These are phyloP conservation scores for Zoysia matrella DNA, from an alignment of 202 grass and related monocot species.

Conservation along the genomic window DNA sequence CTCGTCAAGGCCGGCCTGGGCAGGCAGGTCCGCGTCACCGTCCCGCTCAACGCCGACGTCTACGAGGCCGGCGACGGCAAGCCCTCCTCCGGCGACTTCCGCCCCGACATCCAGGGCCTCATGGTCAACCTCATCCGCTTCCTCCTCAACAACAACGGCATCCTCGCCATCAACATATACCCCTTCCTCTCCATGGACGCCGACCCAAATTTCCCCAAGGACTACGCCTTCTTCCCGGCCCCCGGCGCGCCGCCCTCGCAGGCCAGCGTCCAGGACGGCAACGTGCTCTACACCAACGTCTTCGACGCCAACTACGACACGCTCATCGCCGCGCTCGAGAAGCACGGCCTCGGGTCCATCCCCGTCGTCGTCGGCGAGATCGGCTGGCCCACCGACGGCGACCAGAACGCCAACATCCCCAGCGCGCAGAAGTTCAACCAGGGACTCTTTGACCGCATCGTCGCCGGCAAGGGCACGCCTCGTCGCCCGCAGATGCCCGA, in stretches of 20 bases:
- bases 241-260: conserved; percentile 48
- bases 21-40: conserved; percentile 70
- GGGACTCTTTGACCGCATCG: conserved; percentile 79
- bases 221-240: conserved; percentile 87
- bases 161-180: conserved; percentile 93
- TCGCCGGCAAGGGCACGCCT: conserved; percentile 71
- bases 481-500: conserved; percentile 67
- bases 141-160: conserved; percentile 73
- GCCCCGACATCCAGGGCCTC: conserved; percentile 67
- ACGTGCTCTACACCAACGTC: conserved; percentile 80
- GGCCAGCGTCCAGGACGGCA: conserved; percentile 70
- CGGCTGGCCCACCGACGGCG: conserved; percentile 95
- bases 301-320: conserved; percentile 99
- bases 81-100: conserved; percentile 80
- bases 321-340: conserved; percentile 80
- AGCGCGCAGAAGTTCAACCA: conserved; percentile 78
- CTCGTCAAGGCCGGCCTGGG: conserved; percentile 85
- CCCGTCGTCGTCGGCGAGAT: conserved; percentile 90
- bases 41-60: conserved; percentile 94
- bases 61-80: conserved; percentile 63
- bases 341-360: conserved; percentile 75
- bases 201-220: conserved; percentile 78
- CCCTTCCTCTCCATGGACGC: conserved; percentile 84
- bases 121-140: conserved; percentile 79
- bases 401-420: conserved; percentile 58